Evolutionary conservation across 2,329 filamentous ascomycete species (phyloP), one percentile per base, ranked within the genome.

Genomic region (Colletotrichum siamense): DNA sequence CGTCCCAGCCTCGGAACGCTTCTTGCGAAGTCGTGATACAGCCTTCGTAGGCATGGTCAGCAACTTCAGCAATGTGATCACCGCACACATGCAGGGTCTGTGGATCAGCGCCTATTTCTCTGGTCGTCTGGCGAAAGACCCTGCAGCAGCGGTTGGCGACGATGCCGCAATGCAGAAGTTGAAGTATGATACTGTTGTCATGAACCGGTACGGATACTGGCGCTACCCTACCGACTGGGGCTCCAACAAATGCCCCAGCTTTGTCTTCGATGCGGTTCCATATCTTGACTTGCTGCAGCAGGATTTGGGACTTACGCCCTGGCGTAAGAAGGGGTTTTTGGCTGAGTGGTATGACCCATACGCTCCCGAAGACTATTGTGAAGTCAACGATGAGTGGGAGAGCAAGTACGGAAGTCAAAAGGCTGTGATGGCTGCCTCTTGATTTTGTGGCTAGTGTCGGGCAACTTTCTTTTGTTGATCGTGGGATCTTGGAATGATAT

Each of bases 191-290:
- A 91, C 93, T 0, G 88, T 92, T 26, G 84, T 95, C 63, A 88
- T 94, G 81, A 92, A 89, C 16, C 91, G 94, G 32, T 96, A 93
- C 81, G 93, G 93, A 3, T 91, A 89, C 78, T 93, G 93, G 90
- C 89, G 94, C n/a, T 94, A 94, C 79, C 91, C 93, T 1, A 88
- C 86, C 4, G 94, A 94, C 1, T 92, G 91, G 81, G 94, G 94
- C 3, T 49, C 26, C 65, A 87, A 86, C 34, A 89, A 88, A 80
- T 87, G 89, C 75, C 93, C 93, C 0, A 94, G 95, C 82, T 93
- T 95, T 78, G 92, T 95, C 24, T 96, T 96, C 80, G 95, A 97
- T 82, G 90, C 90, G 0, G 82, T 96, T 69, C 94, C 94, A 6
- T 97, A 95, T 77, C 82, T 95, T 18, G 94, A 96, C 83, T 79